Percentiles rank a stretch among this genome's conserved stretches.
Evolutionary conservation across 176 grass and related monocot species (phyloP).

Genomic region (Thalia dealbata): DNA sequence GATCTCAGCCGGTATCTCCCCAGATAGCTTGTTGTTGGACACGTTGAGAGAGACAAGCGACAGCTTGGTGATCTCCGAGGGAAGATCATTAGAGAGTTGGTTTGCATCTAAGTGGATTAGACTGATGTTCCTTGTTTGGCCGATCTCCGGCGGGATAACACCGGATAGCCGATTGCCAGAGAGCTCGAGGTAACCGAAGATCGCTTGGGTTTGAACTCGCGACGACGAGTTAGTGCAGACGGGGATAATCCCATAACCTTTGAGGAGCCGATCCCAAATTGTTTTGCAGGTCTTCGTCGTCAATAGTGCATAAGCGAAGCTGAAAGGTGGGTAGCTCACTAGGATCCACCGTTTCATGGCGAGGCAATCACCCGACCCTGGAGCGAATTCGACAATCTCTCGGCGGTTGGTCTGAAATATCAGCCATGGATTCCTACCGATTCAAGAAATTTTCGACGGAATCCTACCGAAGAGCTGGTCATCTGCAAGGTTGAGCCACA

Average conservation of each 20-base stretch:
- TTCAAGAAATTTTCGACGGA: conserved; percentile 40
- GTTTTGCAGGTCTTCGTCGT: conserved; percentile 49
- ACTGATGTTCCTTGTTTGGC: conserved; percentile 48
- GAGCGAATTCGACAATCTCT: neutral
- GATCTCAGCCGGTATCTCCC: conserved; percentile 49
- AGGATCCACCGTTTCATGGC: conserved; percentile 82
- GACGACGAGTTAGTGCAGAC: conserved; percentile 48
- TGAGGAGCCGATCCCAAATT: conserved; percentile 56
- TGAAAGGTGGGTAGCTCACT: conserved; percentile 78
- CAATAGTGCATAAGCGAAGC: conserved; percentile 62
- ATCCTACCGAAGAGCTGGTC: conserved; percentile 48
- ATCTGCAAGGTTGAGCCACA: conserved; percentile 73
- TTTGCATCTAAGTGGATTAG: conserved; percentile 64
- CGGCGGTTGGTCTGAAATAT: conserved; percentile 51
- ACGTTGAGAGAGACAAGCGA: conserved; percentile 68
- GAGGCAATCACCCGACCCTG: conserved; percentile 66
- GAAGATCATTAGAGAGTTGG: conserved; percentile 33
- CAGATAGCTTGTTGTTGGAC: conserved; percentile 54
- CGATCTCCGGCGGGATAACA: conserved; percentile 38
- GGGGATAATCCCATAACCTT: conserved; percentile 64
- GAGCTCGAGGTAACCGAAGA: conserved; percentile 68
- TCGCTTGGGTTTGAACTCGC: conserved; percentile 30
- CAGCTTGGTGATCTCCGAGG: conserved; percentile 33
- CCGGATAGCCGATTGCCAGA: conserved; percentile 61
- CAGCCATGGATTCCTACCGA: conserved; percentile 51